phyloP scores from a whole-genome alignment of 306 rosid species.

The Leucaena leucocephala region DNA sequence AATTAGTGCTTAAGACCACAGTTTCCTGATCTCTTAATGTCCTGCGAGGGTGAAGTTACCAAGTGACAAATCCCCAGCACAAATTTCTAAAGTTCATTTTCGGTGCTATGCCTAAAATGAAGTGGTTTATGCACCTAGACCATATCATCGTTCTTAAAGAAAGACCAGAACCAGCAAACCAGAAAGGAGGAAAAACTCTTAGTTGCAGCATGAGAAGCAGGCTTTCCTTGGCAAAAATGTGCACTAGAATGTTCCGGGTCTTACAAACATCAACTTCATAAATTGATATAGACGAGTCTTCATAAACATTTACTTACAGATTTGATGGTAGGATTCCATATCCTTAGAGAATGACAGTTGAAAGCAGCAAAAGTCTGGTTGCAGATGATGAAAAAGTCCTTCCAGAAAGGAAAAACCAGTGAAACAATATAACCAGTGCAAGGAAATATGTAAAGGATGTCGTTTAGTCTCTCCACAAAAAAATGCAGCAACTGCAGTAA shows the following conservation, averaged over 20 bases:
- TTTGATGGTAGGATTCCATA: slow-evolving; percentile 60
- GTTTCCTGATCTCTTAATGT: slow-evolving; percentile 2
- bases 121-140: slow-evolving; percentile 17
- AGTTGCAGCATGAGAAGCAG: slow-evolving; percentile 1
- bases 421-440: slow-evolving; percentile 57
- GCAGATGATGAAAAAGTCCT: slow-evolving; percentile 59
- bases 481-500: slow-evolving; percentile 76
- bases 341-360: slow-evolving; percentile 54
- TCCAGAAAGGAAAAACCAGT: slow-evolving; percentile 86
- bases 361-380: slow-evolving; percentile 63
- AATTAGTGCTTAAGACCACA: slow-evolving; percentile 38
- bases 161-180: slow-evolving; percentile 21
- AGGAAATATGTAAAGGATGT: slow-evolving; percentile 70
- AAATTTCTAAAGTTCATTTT: slow-evolving; percentile 22
- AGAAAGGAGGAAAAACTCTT: slow-evolving; percentile 11
- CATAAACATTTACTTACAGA: slow-evolving; percentile 53
- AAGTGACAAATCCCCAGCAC: slow-evolving; percentile 27
- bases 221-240: slow-evolving; percentile 1
- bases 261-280: slow-evolving; percentile 18
- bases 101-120: background rate
- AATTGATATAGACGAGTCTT: slow-evolving; percentile 23
- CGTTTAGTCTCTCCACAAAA: slow-evolving; percentile 92
- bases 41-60: slow-evolving; percentile 26
- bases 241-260: slow-evolving; percentile 1
- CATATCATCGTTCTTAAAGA: slow-evolving; percentile 16